These are phyloP conservation scores for Starmerella vaccinii DNA, from an alignment of 805 yeast genomes.

Conservation along the genomic window DNA sequence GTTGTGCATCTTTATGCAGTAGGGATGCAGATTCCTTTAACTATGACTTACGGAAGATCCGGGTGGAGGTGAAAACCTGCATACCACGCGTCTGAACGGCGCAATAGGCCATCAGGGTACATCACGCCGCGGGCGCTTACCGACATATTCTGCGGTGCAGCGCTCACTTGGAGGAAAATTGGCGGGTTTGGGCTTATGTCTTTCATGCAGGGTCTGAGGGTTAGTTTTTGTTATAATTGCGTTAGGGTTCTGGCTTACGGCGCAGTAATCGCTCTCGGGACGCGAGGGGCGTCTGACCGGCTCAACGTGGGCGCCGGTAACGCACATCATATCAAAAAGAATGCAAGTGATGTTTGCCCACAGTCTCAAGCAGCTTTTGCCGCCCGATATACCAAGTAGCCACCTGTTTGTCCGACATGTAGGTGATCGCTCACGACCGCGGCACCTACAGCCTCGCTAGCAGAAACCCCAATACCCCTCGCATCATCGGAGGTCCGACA, in stretches of 20 bases:
- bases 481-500: not conserved
- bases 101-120: not conserved
- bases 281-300: no score
- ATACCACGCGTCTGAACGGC: not conserved
- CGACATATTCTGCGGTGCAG: slow-evolving; percentile 1
- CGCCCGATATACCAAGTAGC: no score
- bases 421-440: not conserved
- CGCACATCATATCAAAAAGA: not conserved
- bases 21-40: slow-evolving; percentile 3
- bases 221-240: not conserved
- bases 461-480: not conserved
- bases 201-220: not conserved
- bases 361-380: no score
- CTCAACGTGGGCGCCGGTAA: not conserved
- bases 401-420: no score
- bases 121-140: not conserved
- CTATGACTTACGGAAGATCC: slow-evolving; percentile 5
- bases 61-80: slow-evolving; percentile 1
- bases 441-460: slow-evolving; percentile 2
- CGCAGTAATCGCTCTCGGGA: not conserved
- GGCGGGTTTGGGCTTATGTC: not conserved
- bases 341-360: no score
- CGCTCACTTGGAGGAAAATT: not conserved
- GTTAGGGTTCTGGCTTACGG: not conserved
- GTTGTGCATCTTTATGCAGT: not conserved